Conservation (phyloP, 495 filamentous ascomycete species). For the Symbiotaphrina buchneri region DNA sequence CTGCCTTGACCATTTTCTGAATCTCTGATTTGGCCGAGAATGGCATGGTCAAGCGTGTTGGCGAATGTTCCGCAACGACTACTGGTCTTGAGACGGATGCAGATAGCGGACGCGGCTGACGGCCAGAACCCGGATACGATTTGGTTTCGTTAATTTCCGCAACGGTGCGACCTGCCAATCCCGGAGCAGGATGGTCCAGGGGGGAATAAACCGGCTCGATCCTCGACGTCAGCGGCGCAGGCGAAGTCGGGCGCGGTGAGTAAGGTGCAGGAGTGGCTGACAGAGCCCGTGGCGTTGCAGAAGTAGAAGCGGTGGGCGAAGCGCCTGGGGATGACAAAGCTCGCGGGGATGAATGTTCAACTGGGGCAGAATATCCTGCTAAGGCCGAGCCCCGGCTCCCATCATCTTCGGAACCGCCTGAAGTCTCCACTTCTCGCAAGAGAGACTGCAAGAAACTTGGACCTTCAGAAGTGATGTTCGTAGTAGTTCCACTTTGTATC, state of each 20-base stretch:
- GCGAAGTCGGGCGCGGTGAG: slow-evolving; percentile 36
- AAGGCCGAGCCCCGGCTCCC: too few relatives aligned
- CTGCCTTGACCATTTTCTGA: slow-evolving; percentile 55
- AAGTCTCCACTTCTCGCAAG: slow-evolving; percentile 67
- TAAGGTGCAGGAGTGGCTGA: slow-evolving; percentile 52
- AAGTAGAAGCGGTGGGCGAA: slow-evolving; percentile 45
- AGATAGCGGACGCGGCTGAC: too few relatives aligned
- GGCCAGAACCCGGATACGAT: too few relatives aligned
- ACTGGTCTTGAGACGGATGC: too few relatives aligned
- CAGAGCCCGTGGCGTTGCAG: slow-evolving; percentile 43
- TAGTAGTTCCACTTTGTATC: not conserved
- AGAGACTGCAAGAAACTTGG: slow-evolving; percentile 62
- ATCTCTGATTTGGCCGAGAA: slow-evolving; percentile 58
- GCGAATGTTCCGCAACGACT: not conserved
- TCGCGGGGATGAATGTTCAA: slow-evolving; percentile 22
- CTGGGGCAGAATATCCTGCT: too few relatives aligned
- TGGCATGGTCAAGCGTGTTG: slow-evolving; percentile 21
- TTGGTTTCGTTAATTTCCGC: too few relatives aligned
- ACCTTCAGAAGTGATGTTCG: slow-evolving; percentile 8
- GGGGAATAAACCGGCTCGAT: slow-evolving; percentile 33
- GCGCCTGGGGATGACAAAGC: slow-evolving; percentile 43
- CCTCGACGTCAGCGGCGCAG: slow-evolving; percentile 22
- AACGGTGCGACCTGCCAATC: too few relatives aligned
- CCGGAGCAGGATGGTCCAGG: slow-evolving; percentile 18
- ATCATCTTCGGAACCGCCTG: slow-evolving; percentile 29